Conservation (phyloP, 2,329 filamentous ascomycete species). For the Hymenoscyphus infarciens region DNA sequence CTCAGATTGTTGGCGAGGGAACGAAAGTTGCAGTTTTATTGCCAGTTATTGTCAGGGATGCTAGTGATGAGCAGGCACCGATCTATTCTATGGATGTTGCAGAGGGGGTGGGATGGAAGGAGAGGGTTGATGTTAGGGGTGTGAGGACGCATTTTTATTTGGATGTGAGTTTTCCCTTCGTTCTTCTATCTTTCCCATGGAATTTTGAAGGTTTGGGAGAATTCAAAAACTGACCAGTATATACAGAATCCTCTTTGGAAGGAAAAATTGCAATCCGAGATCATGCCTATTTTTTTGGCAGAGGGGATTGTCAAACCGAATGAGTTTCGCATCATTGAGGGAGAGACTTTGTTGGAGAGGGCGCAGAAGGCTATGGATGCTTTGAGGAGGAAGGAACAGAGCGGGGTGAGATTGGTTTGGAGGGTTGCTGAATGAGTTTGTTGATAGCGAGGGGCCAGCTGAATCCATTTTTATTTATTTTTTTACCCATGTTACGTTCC, state of each 20-base stretch:
- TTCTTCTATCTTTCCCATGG: background rate
- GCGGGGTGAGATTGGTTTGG: constrained; percentile 43
- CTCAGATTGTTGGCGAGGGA: constrained; percentile 47
- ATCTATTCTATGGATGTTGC: constrained; percentile 52
- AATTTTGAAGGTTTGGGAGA: background rate
- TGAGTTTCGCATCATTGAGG: constrained; percentile 40
- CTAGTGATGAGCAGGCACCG: constrained; percentile 45
- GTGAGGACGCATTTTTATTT: constrained; percentile 55
- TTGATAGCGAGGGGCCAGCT: background rate
- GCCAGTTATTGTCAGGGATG: constrained; percentile 54
- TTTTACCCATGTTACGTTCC: too few relatives aligned
- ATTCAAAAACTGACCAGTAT: background rate
- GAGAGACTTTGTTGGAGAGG: constrained; percentile 35
- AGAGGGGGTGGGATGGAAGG: constrained; percentile 45
- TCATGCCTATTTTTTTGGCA: constrained; percentile 34
- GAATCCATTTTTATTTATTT: too few relatives aligned
- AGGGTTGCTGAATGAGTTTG: constrained; percentile 28
- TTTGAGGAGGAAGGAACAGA: constrained; percentile 42
- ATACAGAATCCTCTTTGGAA: constrained; percentile 52
- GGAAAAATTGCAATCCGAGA: constrained; percentile 26
- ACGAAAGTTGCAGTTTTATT: constrained; percentile 55
- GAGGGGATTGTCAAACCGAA: constrained; percentile 41
- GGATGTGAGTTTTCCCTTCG: constrained; percentile 38
- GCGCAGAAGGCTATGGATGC: constrained; percentile 41
- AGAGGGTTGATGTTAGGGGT: constrained; percentile 50